A percentile compares a stretch with the other conserved stretches of the same genome.
phyloP scores from a whole-genome alignment of 2,329 filamentous ascomycete genomes.

The Sporothrix sp. region DNA sequence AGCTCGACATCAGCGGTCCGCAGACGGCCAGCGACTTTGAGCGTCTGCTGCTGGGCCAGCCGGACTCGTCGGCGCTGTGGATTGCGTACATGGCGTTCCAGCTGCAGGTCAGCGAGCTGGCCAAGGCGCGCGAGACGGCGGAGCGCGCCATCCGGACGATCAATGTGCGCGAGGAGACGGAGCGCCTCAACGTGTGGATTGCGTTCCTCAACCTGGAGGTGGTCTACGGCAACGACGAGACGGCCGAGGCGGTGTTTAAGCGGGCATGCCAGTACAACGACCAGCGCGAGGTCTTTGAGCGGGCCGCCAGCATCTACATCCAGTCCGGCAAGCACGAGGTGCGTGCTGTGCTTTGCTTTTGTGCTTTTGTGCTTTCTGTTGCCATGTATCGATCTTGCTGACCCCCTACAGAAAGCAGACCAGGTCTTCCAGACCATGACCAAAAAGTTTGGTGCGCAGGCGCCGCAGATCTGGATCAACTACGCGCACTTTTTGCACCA shows the following conservation, averaged over 20 bases:
- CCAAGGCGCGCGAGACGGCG: slow-evolving; percentile 79
- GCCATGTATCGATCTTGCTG: background rate
- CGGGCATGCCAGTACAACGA: slow-evolving; percentile 92
- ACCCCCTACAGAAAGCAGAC: slow-evolving; percentile 62
- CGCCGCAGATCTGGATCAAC: slow-evolving; percentile 79
- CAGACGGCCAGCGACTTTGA: slow-evolving; percentile 90
- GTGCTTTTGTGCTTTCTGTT: background rate
- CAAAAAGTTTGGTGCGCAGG: slow-evolving; percentile 79
- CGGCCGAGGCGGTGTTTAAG: slow-evolving; percentile 77
- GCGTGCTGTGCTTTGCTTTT: slow-evolving; percentile 28
- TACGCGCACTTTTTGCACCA: slow-evolving; percentile 90
- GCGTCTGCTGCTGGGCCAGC: slow-evolving; percentile 79
- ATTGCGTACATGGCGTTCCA: slow-evolving; percentile 99
- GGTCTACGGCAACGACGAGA: slow-evolving; percentile 74
- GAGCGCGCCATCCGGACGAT: slow-evolving; percentile 87
- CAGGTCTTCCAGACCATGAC: slow-evolving; percentile 74
- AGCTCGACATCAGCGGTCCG: slow-evolving; percentile 79
- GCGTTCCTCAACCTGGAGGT: slow-evolving; percentile 92
- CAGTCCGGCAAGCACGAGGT: slow-evolving; percentile 77
- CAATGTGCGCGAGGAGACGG: slow-evolving; percentile 78
- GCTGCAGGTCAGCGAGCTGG: slow-evolving; percentile 79
- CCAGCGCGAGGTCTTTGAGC: slow-evolving; percentile 77
- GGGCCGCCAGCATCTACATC: slow-evolving; percentile 89
- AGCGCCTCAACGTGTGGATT: slow-evolving; percentile 93
- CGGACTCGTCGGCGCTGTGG: slow-evolving; percentile 90